Evolutionary conservation across 1,284 basidiomycete genomes (phyloP).

Genomic region (Pseudozyma tsukubaensis): DNA sequence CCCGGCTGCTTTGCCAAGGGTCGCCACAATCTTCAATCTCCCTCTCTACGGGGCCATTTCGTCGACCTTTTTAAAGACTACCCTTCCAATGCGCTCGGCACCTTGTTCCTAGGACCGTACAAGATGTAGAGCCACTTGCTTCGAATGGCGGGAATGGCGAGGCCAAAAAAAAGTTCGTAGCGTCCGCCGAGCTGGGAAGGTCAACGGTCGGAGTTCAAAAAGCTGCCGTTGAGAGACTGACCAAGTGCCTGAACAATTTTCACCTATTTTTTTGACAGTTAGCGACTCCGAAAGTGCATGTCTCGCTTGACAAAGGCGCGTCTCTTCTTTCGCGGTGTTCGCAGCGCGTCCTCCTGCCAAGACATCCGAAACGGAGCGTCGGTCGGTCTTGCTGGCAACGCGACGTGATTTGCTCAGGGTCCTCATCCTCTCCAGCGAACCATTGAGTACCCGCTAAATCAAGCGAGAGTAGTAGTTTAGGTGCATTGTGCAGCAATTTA

Average conservation of each 20-base stretch:
- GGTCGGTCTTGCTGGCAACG: slow-evolving; percentile 4
- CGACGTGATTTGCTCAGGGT: neutral
- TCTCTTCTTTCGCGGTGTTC: neutral
- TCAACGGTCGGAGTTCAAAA: neutral
- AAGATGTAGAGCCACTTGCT: too few relatives aligned
- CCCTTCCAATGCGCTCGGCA: neutral
- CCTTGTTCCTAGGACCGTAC: too few relatives aligned
- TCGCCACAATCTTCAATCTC: too few relatives aligned
- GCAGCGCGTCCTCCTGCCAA: slow-evolving; percentile 3
- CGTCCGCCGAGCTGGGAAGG: slow-evolving; percentile 13
- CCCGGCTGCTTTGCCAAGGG: neutral
- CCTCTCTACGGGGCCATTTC: too few relatives aligned
- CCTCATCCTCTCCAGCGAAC: too few relatives aligned
- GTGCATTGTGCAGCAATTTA: too few relatives aligned
- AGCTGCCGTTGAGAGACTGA: neutral
- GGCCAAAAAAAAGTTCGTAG: neutral
- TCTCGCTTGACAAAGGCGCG: neutral
- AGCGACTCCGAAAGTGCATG: slow-evolving; percentile 4
- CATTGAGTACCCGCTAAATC: too few relatives aligned
- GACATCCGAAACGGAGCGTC: neutral
- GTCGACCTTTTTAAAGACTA: too few relatives aligned
- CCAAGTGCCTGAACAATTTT: slow-evolving; percentile 2
- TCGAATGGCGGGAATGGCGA: too few relatives aligned
- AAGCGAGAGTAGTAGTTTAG: too few relatives aligned
- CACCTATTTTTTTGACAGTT: neutral